Evolutionary conservation across 441 rosid genomes (phyloP), one percentile per base, ranked within the genome.

Genomic region (Isatis lusitanica): DNA sequence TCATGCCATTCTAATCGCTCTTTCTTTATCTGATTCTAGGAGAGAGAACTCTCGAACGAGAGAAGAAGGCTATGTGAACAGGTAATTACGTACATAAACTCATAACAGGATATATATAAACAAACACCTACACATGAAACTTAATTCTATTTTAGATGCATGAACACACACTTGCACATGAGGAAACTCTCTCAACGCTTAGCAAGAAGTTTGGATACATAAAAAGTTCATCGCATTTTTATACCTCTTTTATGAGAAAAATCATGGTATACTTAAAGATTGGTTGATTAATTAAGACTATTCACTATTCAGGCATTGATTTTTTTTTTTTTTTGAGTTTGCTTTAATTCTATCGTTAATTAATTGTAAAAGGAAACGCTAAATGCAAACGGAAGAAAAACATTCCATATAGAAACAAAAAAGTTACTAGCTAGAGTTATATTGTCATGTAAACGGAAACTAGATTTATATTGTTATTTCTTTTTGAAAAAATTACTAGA

Each of bases 31-130:
- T 9, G 18, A 9, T 55, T 51, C 10, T 63, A 75, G 79, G 74
- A 75, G 60, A 69, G 46, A 28, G 46, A 68, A 42, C 74, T 69
- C 43, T 28, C 69, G 59, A 28, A 63, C 30, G 60, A 69, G 38
- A 63, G 60, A 46, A 55, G 24, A 26, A 75, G 65, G 74, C 60
- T 75, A 12, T 30, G 4, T 17, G 70, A 75, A 62, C 35, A 68
- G 79, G 79, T 75, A 68, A 68, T 4, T 61, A 51, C 30, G 7
- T 3, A 63, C 9, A 61, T 11, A 7, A 48, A 64, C 40, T 15
- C 15, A 55, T 44, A 31, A 64, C 13, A 30, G 4, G 39, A 55
- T 55, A 73, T 30, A 53, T 26, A 36, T 58, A 43, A 31, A 66
- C 24, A 26, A 1, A 4, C 9, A 30, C 0, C 4, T 17, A 33